Percentiles rank a stretch among this genome's conserved stretches.
Conservation (phyloP, 2,329 filamentous ascomycete genomes). For the Penicillium occitanis region DNA sequence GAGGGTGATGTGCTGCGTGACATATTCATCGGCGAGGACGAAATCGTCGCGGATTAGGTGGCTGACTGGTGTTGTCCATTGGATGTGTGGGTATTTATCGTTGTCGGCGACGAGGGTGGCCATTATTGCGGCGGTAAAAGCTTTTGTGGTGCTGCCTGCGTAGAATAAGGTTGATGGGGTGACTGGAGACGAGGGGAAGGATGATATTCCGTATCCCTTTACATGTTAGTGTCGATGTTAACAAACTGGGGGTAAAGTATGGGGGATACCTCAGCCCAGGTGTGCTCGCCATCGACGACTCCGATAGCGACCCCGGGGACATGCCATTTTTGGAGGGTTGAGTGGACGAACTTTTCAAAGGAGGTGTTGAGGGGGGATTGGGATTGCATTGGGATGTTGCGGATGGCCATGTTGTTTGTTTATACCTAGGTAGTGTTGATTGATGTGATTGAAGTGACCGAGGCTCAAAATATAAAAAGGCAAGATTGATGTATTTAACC, state of each 20-base stretch:
- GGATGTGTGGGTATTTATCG: slow-evolving; percentile 30
- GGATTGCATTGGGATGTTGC: background rate
- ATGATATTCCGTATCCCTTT: slow-evolving; percentile 20
- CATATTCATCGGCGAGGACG: slow-evolving; percentile 27
- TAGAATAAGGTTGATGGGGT: slow-evolving; percentile 56
- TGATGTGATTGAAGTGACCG: background rate
- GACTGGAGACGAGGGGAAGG: slow-evolving; percentile 38
- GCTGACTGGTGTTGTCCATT: slow-evolving; percentile 39
- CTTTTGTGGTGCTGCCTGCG: slow-evolving; percentile 58
- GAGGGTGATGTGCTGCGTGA: slow-evolving; percentile 29
- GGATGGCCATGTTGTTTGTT: background rate
- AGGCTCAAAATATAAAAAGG: no score
- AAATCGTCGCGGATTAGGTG: slow-evolving; percentile 37
- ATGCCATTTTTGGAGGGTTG: slow-evolving; percentile 19
- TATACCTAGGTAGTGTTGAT: background rate
- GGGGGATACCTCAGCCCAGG: slow-evolving; percentile 19
- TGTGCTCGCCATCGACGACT: slow-evolving; percentile 20
- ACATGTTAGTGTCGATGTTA: background rate
- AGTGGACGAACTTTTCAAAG: slow-evolving; percentile 18
- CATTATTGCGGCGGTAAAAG: slow-evolving; percentile 53
- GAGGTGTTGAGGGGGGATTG: slow-evolving; percentile 6
- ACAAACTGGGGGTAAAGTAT: background rate
- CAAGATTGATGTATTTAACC: no score
- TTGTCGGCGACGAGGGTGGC: slow-evolving; percentile 40
- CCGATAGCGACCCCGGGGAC: slow-evolving; percentile 19